Evolutionary conservation across 805 yeast genomes (phyloP), one percentile per base, ranked within the genome.

Genomic region (Wickerhamomyces strasburgensis): DNA sequence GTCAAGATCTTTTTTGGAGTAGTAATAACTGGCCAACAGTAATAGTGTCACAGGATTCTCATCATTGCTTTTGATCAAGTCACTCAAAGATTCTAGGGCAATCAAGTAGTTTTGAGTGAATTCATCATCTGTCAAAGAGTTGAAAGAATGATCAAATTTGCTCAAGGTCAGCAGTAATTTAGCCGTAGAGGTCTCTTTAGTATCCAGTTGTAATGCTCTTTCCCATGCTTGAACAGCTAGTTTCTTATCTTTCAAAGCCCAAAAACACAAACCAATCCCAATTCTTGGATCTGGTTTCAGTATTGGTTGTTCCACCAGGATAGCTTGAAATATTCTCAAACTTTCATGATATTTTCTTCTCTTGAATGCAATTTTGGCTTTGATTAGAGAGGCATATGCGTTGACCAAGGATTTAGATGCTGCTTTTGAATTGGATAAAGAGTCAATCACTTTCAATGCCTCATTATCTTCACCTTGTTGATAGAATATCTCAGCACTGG

Each of bases 241-340:
- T 35, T 72, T 73, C 45, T 75, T 73, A 57, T 86, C 95, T 35
- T 82, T 82, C 43, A 93, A 65, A 42, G 75, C 75, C 97, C 97
- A 93, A 56, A 80, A 90, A 60, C 97, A 89, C 46, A 93, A 65
- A 25, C 98, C 99, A 43, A 90, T 77, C 19, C 98, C 99, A 42
- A 93, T 73, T 60, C 99, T 72, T 14, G 97, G 94, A 62, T 90
- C 97, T 5, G 98, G 97, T 48, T 74, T 73, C 48, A 83, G 64
- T 26, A 82, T 57, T 2, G 97, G 97, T 44, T 87, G 80, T 34
- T 80, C 67, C 24, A 80, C 70, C 46, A 93, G 67, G 6, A 84
- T 80, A 46, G 82, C 84, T 66, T 93, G 99, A 61, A 85, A 93
- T 23, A 84, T 58, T 56, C 80, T 81, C 51, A 93, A 70, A 13